phyloP scores from a whole-genome alignment of 352 stramenopile species.

The Peronospora farinosa region DNA sequence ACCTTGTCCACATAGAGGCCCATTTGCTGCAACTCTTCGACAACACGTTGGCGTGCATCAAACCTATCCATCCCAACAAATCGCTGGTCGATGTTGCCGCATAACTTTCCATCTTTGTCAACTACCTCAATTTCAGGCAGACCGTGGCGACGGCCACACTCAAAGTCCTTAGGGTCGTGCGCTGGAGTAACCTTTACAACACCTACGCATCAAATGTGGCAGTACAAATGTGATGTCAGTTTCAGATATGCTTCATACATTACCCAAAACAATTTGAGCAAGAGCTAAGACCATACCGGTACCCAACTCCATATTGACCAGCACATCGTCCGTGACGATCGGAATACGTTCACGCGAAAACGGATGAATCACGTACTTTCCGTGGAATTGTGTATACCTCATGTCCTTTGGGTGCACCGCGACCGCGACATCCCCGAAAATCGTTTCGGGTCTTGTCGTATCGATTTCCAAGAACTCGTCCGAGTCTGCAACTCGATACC shows the following conservation, averaged over 20 bases:
- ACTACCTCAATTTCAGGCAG: constrained; percentile 81
- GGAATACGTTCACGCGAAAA: constrained; percentile 88
- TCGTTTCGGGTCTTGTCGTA: constrained; percentile 97
- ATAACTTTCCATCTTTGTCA: constrained; percentile 63
- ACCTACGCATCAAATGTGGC: constrained; percentile 24
- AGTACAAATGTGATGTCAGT: constrained; percentile 1
- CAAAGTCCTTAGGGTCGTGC: constrained; percentile 99
- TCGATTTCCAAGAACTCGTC: constrained; percentile 88
- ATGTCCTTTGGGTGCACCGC: constrained; percentile 95
- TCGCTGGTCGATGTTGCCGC: constrained; percentile 55
- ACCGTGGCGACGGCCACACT: constrained; percentile 93
- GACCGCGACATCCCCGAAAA: constrained; percentile 97
- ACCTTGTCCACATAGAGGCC: constrained; percentile 92
- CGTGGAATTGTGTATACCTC: constrained; percentile 93
- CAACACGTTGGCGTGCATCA: constrained; percentile 86
- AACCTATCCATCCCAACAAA: constrained; percentile 96
- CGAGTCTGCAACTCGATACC: constrained; percentile 60
- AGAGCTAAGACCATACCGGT: constrained; percentile 85
- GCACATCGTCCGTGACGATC: constrained; percentile 91
- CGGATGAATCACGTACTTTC: constrained; percentile 93
- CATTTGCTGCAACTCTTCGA: constrained; percentile 86
- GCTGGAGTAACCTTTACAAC: constrained; percentile 96
- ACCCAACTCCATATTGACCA: constrained; percentile 98
- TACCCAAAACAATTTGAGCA: neutral
- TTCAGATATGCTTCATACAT: neutral